Base-by-base conservation (phyloP, 2,329 filamentous ascomycete species). In the Botrytis byssoidea region DNA sequence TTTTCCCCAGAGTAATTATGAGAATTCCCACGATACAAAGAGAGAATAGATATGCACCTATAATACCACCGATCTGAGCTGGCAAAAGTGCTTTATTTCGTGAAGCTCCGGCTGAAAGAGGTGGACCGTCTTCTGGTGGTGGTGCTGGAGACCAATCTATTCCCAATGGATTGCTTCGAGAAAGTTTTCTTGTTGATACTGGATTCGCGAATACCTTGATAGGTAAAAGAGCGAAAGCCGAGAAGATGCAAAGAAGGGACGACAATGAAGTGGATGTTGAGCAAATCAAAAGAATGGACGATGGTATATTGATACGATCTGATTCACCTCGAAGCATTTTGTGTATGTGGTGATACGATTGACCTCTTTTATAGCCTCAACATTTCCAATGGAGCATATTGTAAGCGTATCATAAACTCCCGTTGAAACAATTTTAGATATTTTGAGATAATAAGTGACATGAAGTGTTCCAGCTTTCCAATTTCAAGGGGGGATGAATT, bases 31-130 rank as follows among this genome's bases (percentile, higher is more conserved):
- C 89, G 79, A 96, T 83, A 79, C 94, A 86, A 80, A 97, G 87
- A 51, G 90, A 93, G 75, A 93, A 82, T 74, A 95, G 87, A 88
- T 98, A 98, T 74, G 93, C 91, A 75, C 91, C 94, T 74, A 95
- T 87, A 74, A 98, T 92, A 77, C 91, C 93, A 76, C 92, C 92
- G 78, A 98, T 91, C 82, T 98, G 92, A 74, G 90, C 91, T 29
- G 94, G 93, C 35, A 98, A 88, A 73, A 92, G 89, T 29, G 86
- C 83, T 76, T 84, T 84, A 81, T 94, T 86, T 78, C 89, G 85
- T 67, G 89, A 82, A 55, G 90, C 88, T 78, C 86, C 83, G 72
- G 85, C 85, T 59, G 90, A 90, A 63, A 90, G 81, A 14, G 88
- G 84, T 74, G 90, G 88, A 12, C 88, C 89, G 82, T 90, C 84